Conservation (phyloP, 2,329 filamentous ascomycete genomes). For the Dactylellina leptospora region DNA sequence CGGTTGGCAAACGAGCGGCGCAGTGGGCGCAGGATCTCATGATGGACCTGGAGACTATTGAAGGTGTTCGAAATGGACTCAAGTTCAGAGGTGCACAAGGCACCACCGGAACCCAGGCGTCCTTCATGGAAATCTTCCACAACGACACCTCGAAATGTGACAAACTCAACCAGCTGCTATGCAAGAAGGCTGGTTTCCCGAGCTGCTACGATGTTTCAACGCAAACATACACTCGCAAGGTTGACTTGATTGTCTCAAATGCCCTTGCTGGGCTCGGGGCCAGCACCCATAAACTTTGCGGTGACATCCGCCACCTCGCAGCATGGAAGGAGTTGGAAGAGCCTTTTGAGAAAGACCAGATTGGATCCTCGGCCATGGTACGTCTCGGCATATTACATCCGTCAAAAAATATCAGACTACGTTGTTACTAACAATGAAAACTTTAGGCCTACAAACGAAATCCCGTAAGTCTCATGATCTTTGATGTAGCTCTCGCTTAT, state of each 20-base stretch:
- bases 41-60: conserved; percentile 78
- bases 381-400: too few relatives aligned
- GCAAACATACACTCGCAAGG: conserved; percentile 81
- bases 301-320: conserved; percentile 78
- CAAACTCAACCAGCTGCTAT: conserved; percentile 70
- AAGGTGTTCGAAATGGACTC: conserved; percentile 73
- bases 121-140: conserved; percentile 73
- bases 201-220: conserved; percentile 72
- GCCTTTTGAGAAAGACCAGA: conserved; percentile 81
- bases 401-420: neutral
- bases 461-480: conserved; percentile 3
- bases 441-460: conserved; percentile 28
- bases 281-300: conserved; percentile 78
- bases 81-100: conserved; percentile 78
- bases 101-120: conserved; percentile 81
- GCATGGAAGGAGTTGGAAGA: conserved; percentile 85
- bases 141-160: conserved; percentile 64
- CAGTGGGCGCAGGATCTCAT: conserved; percentile 80
- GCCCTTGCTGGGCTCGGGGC: conserved; percentile 80
- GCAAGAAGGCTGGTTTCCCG: conserved; percentile 72
- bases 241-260: conserved; percentile 82
- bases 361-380: conserved; percentile 71
- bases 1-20: conserved; percentile 73
- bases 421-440: neutral
- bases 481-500: neutral